A percentile compares a stretch with the other conserved stretches of the same genome.
Conservation (phyloP, 2,329 filamentous ascomycete species). For the Ophiostoma sp. region DNA sequence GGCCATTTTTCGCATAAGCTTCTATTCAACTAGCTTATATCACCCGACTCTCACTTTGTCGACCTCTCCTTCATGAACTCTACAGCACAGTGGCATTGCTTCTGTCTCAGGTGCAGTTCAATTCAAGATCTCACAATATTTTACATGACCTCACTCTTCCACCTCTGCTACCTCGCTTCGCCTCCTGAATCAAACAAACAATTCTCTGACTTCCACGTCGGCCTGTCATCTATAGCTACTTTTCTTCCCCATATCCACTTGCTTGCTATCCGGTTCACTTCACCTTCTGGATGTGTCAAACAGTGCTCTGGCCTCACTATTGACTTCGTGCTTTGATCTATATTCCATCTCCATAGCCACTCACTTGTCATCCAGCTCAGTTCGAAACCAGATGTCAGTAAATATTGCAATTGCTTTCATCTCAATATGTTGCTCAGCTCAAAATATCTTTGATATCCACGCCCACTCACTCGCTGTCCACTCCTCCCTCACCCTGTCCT, state of each 20-base stretch:
- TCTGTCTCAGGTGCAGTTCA: neutral
- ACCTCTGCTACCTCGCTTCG: neutral
- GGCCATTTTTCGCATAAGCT: neutral
- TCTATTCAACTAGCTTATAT: neutral
- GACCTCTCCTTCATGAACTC: neutral
- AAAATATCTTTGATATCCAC: conserved; percentile 29
- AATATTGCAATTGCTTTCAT: neutral
- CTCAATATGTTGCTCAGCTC: too few species aligned
- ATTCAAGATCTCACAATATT: neutral
- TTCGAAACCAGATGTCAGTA: too few species aligned
- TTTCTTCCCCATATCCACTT: too few species aligned
- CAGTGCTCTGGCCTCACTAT: neutral
- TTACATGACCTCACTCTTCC: neutral
- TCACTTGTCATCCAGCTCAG: neutral
- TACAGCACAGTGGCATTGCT: neutral
- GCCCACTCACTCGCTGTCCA: conserved; percentile 33
- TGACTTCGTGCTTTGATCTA: neutral
- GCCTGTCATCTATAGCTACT: too few species aligned
- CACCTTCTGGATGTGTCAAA: too few species aligned
- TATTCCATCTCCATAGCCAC: neutral
- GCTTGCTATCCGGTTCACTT: too few species aligned
- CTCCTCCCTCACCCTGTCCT: neutral
- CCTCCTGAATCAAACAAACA: neutral
- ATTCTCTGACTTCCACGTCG: too few species aligned
- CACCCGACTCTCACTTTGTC: neutral